These are phyloP conservation scores for Colletotrichum noveboracense DNA, from an alignment of 2,329 filamentous ascomycete species.

Conservation along the genomic window DNA sequence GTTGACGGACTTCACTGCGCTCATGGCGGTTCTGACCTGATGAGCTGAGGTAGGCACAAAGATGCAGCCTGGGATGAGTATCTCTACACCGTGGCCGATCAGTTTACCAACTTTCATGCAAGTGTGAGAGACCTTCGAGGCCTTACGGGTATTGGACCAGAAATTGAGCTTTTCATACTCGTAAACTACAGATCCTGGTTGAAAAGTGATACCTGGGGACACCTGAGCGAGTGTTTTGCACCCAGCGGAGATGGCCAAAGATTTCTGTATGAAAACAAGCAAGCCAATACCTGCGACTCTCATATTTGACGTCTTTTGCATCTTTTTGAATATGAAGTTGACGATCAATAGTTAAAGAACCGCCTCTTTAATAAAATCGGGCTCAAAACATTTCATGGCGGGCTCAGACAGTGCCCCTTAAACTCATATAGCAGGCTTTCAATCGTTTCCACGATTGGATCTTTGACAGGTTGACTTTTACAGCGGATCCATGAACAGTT, in stretches of 20 bases:
- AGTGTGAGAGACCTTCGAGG: too few relatives aligned
- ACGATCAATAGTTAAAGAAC: too few relatives aligned
- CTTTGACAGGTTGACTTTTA: background rate
- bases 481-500: background rate
- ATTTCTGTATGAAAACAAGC: background rate
- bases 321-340: background rate
- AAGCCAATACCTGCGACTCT: background rate
- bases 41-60: background rate
- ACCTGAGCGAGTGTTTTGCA: background rate
- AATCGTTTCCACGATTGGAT: too few relatives aligned
- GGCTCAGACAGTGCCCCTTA: too few relatives aligned
- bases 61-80: background rate
- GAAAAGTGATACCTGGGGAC: background rate
- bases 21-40: background rate
- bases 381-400: too few relatives aligned
- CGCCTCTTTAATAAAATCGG: too few relatives aligned
- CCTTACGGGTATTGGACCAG: background rate
- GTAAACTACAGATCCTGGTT: background rate
- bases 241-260: background rate
- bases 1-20: rapidly evolving
- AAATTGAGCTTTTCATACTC: background rate
- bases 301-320: background rate
- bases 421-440: too few relatives aligned
- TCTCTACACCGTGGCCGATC: background rate
- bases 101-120: too few relatives aligned